Conservation (phyloP, 129 eudicot genomes). For the Artemisia annua region DNA sequence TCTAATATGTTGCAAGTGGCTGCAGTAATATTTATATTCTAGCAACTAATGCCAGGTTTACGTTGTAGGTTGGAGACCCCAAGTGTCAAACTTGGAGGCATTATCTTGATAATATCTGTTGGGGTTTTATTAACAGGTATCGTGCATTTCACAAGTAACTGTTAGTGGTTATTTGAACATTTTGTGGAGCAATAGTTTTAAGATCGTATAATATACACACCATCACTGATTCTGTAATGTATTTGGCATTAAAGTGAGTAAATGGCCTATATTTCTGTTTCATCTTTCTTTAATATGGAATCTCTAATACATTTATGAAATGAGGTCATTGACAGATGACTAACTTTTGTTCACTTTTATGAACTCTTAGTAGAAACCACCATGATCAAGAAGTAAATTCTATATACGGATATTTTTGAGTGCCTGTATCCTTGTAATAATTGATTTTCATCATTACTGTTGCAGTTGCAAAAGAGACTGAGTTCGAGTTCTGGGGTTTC, state of each 20-base stretch:
- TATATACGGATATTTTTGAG: background rate
- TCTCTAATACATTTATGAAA: background rate
- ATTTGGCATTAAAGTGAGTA: slow-evolving; percentile 6
- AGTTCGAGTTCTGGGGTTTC: slow-evolving; percentile 94
- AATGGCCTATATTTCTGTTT: background rate
- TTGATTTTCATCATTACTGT: slow-evolving; percentile 3
- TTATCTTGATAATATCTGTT: slow-evolving; percentile 75
- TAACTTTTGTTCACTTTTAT: background rate
- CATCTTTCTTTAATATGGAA: slow-evolving; percentile 1
- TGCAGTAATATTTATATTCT: background rate
- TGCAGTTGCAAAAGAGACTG: slow-evolving; percentile 92
- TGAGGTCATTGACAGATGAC: background rate
- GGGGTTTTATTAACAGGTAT: slow-evolving; percentile 92
- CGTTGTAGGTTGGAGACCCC: slow-evolving; percentile 90
- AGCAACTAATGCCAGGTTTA: slow-evolving; percentile 18
- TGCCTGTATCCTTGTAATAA: slow-evolving; percentile 23
- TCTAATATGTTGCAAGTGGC: too few relatives aligned
- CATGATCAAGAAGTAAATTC: background rate
- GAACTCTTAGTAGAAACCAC: background rate
- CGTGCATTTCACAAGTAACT: slow-evolving; percentile 12
- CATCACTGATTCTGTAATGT: background rate
- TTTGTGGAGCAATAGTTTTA: slow-evolving; percentile 14
- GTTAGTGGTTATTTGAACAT: background rate
- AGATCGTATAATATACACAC: background rate
- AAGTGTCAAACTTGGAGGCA: slow-evolving; percentile 78